phyloP scores from a whole-genome alignment of 768 basidiomycete species.

The Auricularia heimuer region DNA sequence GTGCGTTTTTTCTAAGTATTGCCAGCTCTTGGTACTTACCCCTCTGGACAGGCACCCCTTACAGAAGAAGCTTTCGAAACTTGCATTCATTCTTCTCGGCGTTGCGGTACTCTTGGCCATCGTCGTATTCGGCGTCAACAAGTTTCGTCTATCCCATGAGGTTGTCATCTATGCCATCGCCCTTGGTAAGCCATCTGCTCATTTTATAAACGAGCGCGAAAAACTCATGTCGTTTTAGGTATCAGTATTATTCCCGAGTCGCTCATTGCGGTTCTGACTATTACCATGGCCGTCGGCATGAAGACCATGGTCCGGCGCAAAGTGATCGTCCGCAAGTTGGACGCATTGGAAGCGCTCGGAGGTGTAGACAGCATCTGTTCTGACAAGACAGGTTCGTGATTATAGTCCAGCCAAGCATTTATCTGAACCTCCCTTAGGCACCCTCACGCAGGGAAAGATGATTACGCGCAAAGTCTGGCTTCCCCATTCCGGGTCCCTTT shows the following conservation, averaged over 20 bases:
- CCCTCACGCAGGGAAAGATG: slow-evolving; percentile 27
- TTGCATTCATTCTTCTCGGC: slow-evolving; percentile 25
- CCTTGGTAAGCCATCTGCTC: slow-evolving; percentile 23
- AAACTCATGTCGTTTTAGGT: slow-evolving; percentile 18
- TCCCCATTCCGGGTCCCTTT: slow-evolving; percentile 11
- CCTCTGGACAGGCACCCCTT: slow-evolving; percentile 14
- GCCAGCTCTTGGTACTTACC: background rate
- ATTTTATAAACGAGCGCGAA: slow-evolving; percentile 8
- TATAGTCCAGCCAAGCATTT: slow-evolving; percentile 9
- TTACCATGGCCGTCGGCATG: slow-evolving; percentile 51
- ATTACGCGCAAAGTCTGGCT: slow-evolving; percentile 25
- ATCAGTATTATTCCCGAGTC: slow-evolving; percentile 27
- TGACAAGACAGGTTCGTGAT: slow-evolving; percentile 58
- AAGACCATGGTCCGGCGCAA: slow-evolving; percentile 45
- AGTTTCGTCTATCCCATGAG: background rate
- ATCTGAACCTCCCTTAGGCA: background rate
- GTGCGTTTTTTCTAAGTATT: background rate
- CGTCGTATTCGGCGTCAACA: slow-evolving; percentile 13
- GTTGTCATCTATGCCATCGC: slow-evolving; percentile 1
- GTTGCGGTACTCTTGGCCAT: slow-evolving; percentile 23
- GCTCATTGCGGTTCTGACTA: slow-evolving; percentile 37
- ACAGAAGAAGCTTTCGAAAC: slow-evolving; percentile 26
- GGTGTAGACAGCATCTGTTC: slow-evolving; percentile 46
- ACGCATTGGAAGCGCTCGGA: slow-evolving; percentile 53
- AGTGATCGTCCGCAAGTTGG: slow-evolving; percentile 53